phyloP scores from a whole-genome alignment of 495 filamentous ascomycete genomes.

The Neurospora intermedia region DNA sequence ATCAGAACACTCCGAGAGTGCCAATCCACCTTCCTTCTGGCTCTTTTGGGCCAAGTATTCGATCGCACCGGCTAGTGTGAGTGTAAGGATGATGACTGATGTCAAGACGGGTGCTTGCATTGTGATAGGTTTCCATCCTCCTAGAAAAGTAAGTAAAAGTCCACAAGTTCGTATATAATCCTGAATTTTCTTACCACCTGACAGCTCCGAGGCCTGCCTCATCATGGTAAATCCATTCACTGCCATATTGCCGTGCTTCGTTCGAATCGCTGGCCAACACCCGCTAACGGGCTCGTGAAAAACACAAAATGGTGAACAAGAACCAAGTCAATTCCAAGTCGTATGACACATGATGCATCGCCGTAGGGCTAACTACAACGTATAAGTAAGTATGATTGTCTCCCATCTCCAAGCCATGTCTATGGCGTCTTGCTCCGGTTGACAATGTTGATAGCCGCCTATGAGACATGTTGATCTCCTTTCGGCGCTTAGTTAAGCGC shows the following conservation, averaged over 20 bases:
- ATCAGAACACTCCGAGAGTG: constrained; percentile 17
- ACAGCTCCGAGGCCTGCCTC: too few relatives aligned
- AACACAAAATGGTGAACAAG: too few relatives aligned
- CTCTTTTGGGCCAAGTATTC: constrained; percentile 20
- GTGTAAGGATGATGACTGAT: constrained; percentile 10
- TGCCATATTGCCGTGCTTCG: too few relatives aligned
- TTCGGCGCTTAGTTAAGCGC: neutral
- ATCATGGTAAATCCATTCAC: too few relatives aligned
- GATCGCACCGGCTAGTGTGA: constrained; percentile 19
- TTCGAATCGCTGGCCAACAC: too few relatives aligned
- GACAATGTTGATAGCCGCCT: neutral
- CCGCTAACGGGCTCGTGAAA: too few relatives aligned
- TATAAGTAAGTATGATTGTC: neutral
- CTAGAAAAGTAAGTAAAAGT: too few relatives aligned
- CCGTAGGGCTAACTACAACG: neutral
- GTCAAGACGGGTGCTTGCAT: constrained; percentile 22
- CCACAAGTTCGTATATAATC: too few relatives aligned
- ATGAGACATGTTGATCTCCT: neutral
- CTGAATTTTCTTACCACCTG: too few relatives aligned
- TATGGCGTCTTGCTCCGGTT: neutral
- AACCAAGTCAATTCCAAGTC: too few relatives aligned
- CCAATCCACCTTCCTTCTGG: constrained; percentile 22
- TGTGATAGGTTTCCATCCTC: constrained; percentile 23
- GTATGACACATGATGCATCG: too few relatives aligned
- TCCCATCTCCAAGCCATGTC: neutral